phyloP scores from a whole-genome alignment of 2,329 filamentous ascomycete genomes.

The Tolypocladium album region DNA sequence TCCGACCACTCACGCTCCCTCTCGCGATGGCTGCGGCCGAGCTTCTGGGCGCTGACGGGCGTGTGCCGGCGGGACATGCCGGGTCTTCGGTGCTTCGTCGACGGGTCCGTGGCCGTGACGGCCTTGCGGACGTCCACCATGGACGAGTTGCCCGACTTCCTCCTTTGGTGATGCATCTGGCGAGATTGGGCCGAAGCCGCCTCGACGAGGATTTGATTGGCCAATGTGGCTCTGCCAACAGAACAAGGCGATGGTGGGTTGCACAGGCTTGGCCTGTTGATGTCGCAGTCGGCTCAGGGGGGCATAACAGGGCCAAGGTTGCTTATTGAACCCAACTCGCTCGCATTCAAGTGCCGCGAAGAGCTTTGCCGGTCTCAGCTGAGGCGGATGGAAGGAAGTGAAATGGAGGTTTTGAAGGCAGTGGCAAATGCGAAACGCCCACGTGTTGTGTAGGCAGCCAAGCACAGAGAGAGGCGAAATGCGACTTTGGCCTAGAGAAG shows the following conservation, averaged over 20 bases:
- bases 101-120: slow-evolving; percentile 29
- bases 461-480: neutral
- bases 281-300: neutral
- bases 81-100: slow-evolving; percentile 37
- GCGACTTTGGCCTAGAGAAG: neutral
- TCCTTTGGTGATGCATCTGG: slow-evolving; percentile 42
- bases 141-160: slow-evolving; percentile 46
- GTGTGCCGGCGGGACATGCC: slow-evolving; percentile 33
- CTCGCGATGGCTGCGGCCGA: slow-evolving; percentile 39
- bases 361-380: neutral
- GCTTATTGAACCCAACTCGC: neutral
- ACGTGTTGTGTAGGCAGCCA: slow-evolving; percentile 1
- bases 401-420: neutral
- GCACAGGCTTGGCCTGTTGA: neutral
- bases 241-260: neutral
- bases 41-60: slow-evolving; percentile 29
- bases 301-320: neutral
- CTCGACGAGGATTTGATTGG: slow-evolving; percentile 1
- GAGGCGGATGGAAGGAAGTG: neutral
- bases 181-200: neutral
- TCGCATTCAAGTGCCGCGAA: neutral
- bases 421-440: slow-evolving; percentile 3
- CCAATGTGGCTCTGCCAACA: slow-evolving; percentile 1
- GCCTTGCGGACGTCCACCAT: slow-evolving; percentile 45
- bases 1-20: slow-evolving; percentile 40